These are phyloP conservation scores for Teunomyces lycoperdinae DNA, from an alignment of 805 yeast genomes.

Conservation along the genomic window DNA sequence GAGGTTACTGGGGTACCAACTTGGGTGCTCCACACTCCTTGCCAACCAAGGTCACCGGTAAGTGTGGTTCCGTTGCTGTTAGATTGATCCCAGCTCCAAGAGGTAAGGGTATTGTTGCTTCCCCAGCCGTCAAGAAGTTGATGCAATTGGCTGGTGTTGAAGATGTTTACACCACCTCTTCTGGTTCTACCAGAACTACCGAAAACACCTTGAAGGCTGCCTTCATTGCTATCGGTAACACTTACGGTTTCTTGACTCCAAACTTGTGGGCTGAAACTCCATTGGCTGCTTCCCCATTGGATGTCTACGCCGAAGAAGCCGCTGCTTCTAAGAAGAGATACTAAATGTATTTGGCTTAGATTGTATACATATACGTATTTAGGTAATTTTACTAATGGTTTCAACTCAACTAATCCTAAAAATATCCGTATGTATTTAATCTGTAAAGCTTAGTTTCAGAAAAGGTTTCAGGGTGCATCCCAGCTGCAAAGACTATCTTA, in stretches of 20 bases:
- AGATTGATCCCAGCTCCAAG: slow-evolving; percentile 99
- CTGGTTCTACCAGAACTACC: slow-evolving; percentile 98
- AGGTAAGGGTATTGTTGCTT: slow-evolving; percentile 99
- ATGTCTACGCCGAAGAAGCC: slow-evolving; percentile 86
- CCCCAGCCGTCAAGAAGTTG: slow-evolving; percentile 99
- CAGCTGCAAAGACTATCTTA: no score
- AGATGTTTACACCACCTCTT: slow-evolving; percentile 98
- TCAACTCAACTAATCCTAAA: background rate
- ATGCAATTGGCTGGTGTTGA: slow-evolving; percentile 99
- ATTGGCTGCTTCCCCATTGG: slow-evolving; percentile 90
- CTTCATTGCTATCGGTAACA: slow-evolving; percentile 98
- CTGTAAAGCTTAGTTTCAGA: background rate
- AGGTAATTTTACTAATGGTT: background rate
- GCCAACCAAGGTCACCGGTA: slow-evolving; percentile 97
- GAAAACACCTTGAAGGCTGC: slow-evolving; percentile 99
- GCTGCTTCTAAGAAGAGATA: slow-evolving; percentile 71
- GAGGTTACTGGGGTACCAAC: slow-evolving; percentile 99
- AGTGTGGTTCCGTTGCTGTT: slow-evolving; percentile 99
- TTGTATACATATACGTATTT: background rate
- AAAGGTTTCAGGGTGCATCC: no score
- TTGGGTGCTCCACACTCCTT: slow-evolving; percentile 99
- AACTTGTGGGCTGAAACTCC: slow-evolving; percentile 92
- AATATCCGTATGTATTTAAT: background rate
- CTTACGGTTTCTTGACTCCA: slow-evolving; percentile 99
- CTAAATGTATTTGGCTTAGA: slow-evolving; percentile 37